Evolutionary conservation across 2,329 filamentous ascomycete species (phyloP), one percentile per base, ranked within the genome.

Genomic region (Sporothrix brasiliensis): DNA sequence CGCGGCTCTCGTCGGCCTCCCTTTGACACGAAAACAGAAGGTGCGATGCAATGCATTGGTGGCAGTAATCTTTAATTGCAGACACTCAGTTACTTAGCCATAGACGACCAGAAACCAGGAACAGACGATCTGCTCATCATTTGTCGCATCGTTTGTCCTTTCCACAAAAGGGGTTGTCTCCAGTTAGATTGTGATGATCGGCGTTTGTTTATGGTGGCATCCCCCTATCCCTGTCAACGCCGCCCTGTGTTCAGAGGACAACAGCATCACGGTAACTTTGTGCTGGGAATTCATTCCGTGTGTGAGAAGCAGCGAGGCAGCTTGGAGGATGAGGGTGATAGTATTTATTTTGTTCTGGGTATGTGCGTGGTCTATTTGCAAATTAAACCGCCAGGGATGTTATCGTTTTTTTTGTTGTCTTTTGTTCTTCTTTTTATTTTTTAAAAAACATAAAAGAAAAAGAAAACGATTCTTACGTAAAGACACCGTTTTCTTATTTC

Each of bases 11-110:
- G 19, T 27, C 19, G 21, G 16, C 34, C 56, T 60, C 56, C 30
- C 56, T 39, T 53, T 41, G 68, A 39, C 54, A 16, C 27, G 34
- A 61, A 47, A 69, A 58, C 34, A 68, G 61, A 66, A 66, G 65
- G 47, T 67, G 49, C 65, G 30, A 67, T 4, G 39, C 67, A 21
- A 9, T 52, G 10, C 19, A 68, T 13, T 13, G 2, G 10, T 2
- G 52, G 24, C 30, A 21, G 30, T 10, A 60, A 13, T 60, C 41
- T 41, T 49, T 61, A 61, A 67, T 54, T 49, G 68, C 47, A 53
- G 21, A 3, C 24, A 63, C 56, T 39, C 50, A 24, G 4, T 53
- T 53, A 6, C 11, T 14, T 4, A 6, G 44, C 6, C 16, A 49
- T 19, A 14, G 44, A 21, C 27, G 13, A 21, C 10, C 50, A 53